Evolutionary conservation across 805 yeast genomes (phyloP), one percentile per base, ranked within the genome.

Genomic region (Lipomyces anomalus): DNA sequence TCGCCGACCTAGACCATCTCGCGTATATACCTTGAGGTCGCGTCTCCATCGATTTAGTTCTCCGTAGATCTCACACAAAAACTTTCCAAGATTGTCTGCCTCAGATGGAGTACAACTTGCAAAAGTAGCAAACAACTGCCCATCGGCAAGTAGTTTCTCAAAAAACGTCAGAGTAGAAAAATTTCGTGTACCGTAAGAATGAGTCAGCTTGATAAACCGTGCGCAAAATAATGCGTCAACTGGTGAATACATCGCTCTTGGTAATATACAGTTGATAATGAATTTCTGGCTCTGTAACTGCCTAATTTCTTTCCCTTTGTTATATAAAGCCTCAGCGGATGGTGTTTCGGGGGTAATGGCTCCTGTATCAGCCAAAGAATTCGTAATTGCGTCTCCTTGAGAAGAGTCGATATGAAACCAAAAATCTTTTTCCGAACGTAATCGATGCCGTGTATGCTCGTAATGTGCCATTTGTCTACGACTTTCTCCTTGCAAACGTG

Each of bases 1-100:
- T 20, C 32, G 21, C 3, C 48, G 38, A n/a, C 65, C 61, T 6
- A 49, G 48, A 1, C 67, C 71, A 6, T 58, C 56, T 4, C 44
- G 26, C 1, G 55, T 47, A 55, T 68, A 76, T n/a, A 16, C 24
- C 22, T 56, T 63, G 9, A 64, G 63, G 6, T 61, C 52, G 1
- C 60, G 59, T 71, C 84, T 76, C 52, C 67, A 57, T n/a, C 57
- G 48, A 44, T 75, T 74, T 35, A 81, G 66, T 20, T 63, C 64
- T 4, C 61, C 65, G 35, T 86, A 65, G 1, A 83, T 50, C 21
- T 76, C 79, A 22, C 76, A 69, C 55, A 78, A 75, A 55, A 89
- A 88, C 9, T 85, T 63, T 3, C 95, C 95, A 32, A 88, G 62
- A 59, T 84, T 84, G 56, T 88, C 95, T 1, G 95, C 80, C 59